A percentile compares a stretch with the other conserved stretches of the same genome.
These are phyloP conservation scores for Pseudogymnoascus sp. DNA, from an alignment of 2,329 filamentous ascomycete genomes.

Conservation along the genomic window DNA sequence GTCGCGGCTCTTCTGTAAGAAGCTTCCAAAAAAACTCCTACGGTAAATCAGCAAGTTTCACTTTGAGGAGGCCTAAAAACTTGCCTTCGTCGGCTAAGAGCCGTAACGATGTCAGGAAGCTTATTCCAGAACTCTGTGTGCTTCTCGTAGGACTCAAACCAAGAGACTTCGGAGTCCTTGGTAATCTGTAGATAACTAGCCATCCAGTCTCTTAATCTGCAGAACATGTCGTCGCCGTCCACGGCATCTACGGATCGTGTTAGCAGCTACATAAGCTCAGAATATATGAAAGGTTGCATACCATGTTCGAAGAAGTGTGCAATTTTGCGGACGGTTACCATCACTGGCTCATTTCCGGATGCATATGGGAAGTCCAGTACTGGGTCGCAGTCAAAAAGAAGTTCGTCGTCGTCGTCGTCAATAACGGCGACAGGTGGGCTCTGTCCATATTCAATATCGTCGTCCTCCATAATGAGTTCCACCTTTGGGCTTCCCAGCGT, in stretches of 20 bases:
- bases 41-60: conserved; percentile 15
- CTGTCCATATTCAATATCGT: conserved; percentile 22
- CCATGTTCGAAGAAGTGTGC: conserved; percentile 30
- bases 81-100: conserved; percentile 36
- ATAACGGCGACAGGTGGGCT: conserved; percentile 26
- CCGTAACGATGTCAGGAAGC: conserved; percentile 44
- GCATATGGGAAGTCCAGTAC: conserved; percentile 40
- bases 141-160: conserved; percentile 37
- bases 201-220: conserved; percentile 44
- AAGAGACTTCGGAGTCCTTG: conserved; percentile 27
- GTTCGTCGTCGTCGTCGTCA: conserved; percentile 22
- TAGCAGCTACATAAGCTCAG: conserved; percentile 20
- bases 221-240: conserved; percentile 39
- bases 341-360: conserved; percentile 17
- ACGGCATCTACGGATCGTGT: conserved; percentile 31
- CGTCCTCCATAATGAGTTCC: conserved; percentile 23
- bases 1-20: conserved; percentile 20
- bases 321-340: conserved; percentile 20
- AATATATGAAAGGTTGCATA: conserved; percentile 29
- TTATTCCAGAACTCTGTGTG: conserved; percentile 45
- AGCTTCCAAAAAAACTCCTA: conserved; percentile 27
- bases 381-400: conserved; percentile 32
- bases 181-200: conserved; percentile 40
- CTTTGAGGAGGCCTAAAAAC: conserved; percentile 15
- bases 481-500: conserved; percentile 25